Conservation (phyloP, 129 eudicot genomes). For the Lonicera japonica region DNA sequence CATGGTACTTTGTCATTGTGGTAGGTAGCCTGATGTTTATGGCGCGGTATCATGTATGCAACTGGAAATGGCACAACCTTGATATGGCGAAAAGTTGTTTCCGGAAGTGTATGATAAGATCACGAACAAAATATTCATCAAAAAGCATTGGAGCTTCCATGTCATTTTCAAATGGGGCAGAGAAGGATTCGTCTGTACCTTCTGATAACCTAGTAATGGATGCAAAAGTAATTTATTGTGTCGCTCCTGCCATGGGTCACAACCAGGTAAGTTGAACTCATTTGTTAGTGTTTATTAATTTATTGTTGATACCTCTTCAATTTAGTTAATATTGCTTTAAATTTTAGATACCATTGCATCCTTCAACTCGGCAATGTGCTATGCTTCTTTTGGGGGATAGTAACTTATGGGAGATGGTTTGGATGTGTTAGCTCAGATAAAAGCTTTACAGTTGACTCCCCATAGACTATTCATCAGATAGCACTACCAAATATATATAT, state of each 20-base stretch:
- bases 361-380: background rate
- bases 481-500: background rate
- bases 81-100: slow-evolving; percentile 8
- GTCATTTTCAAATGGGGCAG: slow-evolving; percentile 37
- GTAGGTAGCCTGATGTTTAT: background rate
- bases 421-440: background rate
- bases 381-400: background rate
- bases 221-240: slow-evolving; percentile 64
- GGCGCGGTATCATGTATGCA: slow-evolving; percentile 10
- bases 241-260: slow-evolving; percentile 95
- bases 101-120: slow-evolving; percentile 13
- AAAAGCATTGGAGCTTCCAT: slow-evolving; percentile 10
- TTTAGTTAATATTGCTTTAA: background rate
- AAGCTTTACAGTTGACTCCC: background rate
- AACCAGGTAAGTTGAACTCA: slow-evolving; percentile 46
- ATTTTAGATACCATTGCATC: background rate
- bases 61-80: slow-evolving; percentile 8
- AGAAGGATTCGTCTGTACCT: slow-evolving; percentile 15
- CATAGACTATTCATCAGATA: background rate
- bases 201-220: slow-evolving; percentile 23
- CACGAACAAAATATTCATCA: background rate
- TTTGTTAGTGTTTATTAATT: background rate
- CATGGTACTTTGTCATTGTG: background rate
- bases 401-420: background rate
- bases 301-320: background rate